phyloP scores from a whole-genome alignment of 345 rosid genomes.

The Ceriops tagal region DNA sequence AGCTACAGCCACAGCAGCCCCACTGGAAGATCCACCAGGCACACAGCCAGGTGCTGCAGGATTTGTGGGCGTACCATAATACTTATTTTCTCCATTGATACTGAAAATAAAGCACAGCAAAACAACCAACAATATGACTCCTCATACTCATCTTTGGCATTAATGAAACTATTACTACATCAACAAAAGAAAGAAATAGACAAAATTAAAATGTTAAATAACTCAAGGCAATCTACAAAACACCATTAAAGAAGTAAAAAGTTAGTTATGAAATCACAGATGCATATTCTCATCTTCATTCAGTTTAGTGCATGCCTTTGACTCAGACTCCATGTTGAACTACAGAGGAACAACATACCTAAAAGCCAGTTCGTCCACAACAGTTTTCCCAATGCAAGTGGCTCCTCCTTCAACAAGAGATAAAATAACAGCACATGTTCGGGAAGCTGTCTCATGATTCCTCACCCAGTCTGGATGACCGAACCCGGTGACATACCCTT shows the following conservation, averaged over 20 bases:
- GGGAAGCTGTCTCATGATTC: constrained; percentile 63
- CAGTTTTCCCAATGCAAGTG: constrained; percentile 86
- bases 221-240: too few species aligned
- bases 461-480: constrained; percentile 94
- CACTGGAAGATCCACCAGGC: constrained; percentile 92
- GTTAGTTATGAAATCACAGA: neutral
- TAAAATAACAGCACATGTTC: constrained; percentile 59
- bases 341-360: constrained; percentile 36
- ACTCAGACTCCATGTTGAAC: neutral
- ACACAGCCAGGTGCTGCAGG: constrained; percentile 66
- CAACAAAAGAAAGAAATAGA: neutral
- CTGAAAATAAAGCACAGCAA: constrained; percentile 43
- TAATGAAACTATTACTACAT: neutral
- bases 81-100: constrained; percentile 79
- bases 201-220: too few species aligned
- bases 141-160: constrained; percentile 4
- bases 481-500: constrained; percentile 83
- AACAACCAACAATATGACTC: neutral
- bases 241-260: neutral
- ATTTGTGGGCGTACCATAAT: constrained; percentile 80
- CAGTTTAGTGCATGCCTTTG: neutral
- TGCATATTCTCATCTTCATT: neutral
- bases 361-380: constrained; percentile 78
- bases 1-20: constrained; percentile 93
- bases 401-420: constrained; percentile 91